Evolutionary conservation across 2,329 filamentous ascomycete species (phyloP).

Genomic region (Fusarium albosuccineum): DNA sequence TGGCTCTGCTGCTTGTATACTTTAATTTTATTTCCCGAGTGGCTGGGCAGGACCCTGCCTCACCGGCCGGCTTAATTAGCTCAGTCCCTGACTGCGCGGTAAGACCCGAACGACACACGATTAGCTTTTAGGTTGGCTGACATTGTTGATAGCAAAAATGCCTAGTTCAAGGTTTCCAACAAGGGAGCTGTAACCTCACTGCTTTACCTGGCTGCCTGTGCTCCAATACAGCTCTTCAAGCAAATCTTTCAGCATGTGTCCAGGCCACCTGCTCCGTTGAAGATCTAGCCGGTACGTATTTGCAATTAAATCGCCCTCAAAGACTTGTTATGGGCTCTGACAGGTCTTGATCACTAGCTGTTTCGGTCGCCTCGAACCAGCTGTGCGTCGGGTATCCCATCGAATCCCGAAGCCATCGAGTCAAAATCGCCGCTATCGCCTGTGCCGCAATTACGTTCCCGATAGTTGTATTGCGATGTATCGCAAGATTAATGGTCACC

Average conservation of each 20-base stretch:
- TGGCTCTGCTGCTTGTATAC: not conserved
- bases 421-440: not conserved
- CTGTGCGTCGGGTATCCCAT: conserved; percentile 3
- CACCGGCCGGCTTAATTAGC: not conserved
- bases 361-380: not conserved
- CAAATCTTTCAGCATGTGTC: not conserved
- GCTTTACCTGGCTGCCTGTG: not conserved
- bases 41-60: conserved; percentile 5
- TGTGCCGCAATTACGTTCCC: not conserved
- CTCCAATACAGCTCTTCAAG: not conserved
- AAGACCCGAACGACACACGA: too few species aligned
- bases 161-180: not conserved
- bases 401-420: not conserved
- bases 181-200: not conserved
- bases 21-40: not conserved
- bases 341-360: not conserved
- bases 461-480: not conserved
- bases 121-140: not conserved
- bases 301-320: not conserved
- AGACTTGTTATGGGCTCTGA: not conserved
- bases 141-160: not conserved
- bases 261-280: not conserved
- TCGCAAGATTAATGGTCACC: not conserved
- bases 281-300: not conserved
- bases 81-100: not conserved